Conservation (phyloP, 2,329 filamentous ascomycete species). For the Onygenales sp. region DNA sequence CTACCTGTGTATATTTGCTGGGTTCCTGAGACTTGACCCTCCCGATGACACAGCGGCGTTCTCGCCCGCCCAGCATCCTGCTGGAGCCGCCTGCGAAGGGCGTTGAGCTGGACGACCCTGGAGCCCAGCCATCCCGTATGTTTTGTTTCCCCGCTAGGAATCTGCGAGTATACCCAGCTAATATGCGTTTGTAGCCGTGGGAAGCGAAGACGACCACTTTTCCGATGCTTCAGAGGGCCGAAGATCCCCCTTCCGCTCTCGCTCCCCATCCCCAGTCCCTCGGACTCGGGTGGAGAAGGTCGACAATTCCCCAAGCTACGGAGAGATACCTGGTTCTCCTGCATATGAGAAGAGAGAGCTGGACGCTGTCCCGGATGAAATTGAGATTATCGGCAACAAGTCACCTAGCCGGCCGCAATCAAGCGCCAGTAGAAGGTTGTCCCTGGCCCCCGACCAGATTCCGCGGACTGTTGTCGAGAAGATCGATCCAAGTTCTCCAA, state of each 20-base stretch:
- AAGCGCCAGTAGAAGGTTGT: conserved; percentile 34
- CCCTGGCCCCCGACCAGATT: conserved; percentile 43
- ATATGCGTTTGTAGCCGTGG: conserved; percentile 31
- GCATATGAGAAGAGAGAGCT: conserved; percentile 49
- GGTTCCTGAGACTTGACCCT: conserved; percentile 6
- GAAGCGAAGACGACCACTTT: conserved; percentile 53
- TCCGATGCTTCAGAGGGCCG: conserved; percentile 54
- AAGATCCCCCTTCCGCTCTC: conserved; percentile 27
- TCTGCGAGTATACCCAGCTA: conserved; percentile 10
- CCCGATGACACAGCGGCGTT: conserved; percentile 29
- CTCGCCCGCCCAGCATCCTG: conserved; percentile 29
- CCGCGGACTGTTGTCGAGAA: conserved; percentile 54
- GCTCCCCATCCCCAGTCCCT: conserved; percentile 46
- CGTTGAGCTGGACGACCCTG: conserved; percentile 46
- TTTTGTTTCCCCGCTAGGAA: neutral
- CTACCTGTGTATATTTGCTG: conserved; percentile 14
- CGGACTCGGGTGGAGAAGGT: conserved; percentile 55
- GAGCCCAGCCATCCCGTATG: conserved; percentile 47
- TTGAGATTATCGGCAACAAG: conserved; percentile 47
- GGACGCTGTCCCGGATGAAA: conserved; percentile 55
- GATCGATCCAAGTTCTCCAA: conserved; percentile 47
- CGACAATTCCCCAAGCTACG: conserved; percentile 49
- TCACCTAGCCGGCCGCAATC: conserved; percentile 32
- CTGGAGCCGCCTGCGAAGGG: conserved; percentile 47
- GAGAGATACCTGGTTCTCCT: conserved; percentile 52